Conservation (phyloP, 2,329 filamentous ascomycete species). For the Penicillium paneum region DNA sequence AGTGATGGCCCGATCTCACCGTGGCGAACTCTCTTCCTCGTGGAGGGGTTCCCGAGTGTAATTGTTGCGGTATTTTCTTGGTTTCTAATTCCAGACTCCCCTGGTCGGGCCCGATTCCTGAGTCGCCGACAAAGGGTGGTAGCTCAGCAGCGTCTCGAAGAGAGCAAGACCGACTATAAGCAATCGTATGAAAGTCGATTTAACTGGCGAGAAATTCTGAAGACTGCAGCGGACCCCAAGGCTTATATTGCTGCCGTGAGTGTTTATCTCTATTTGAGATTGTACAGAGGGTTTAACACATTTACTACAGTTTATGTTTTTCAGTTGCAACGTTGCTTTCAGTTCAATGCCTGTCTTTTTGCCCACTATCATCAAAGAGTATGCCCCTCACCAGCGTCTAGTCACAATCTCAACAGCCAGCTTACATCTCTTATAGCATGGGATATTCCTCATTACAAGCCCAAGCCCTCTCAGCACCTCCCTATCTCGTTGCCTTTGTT, state of each 20-base stretch:
- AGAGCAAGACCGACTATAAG: slow-evolving; percentile 44
- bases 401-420: neutral
- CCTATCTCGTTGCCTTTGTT: slow-evolving; percentile 73
- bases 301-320: slow-evolving; percentile 64
- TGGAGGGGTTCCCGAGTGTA: slow-evolving; percentile 82
- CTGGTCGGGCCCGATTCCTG: slow-evolving; percentile 63
- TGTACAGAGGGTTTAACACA: neutral
- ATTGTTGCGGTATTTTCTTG: slow-evolving; percentile 71
- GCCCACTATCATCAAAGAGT: slow-evolving; percentile 70
- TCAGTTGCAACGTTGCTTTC: slow-evolving; percentile 84
- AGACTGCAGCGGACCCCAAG: slow-evolving; percentile 63
- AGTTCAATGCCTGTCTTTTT: slow-evolving; percentile 83
- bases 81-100: slow-evolving; percentile 72
- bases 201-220: slow-evolving; percentile 55
- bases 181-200: slow-evolving; percentile 41
- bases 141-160: slow-evolving; percentile 64
- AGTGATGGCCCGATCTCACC: slow-evolving; percentile 66
- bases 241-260: slow-evolving; percentile 67
- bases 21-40: slow-evolving; percentile 80
- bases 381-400: slow-evolving; percentile 11
- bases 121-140: slow-evolving; percentile 64
- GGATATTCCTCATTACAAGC: slow-evolving; percentile 65
- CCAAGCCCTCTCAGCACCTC: slow-evolving; percentile 77
- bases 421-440: slow-evolving; percentile 49
- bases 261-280: neutral